These are phyloP conservation scores for Aquilaria malaccensis DNA, from an alignment of 345 rosid genomes.

Conservation along the genomic window DNA sequence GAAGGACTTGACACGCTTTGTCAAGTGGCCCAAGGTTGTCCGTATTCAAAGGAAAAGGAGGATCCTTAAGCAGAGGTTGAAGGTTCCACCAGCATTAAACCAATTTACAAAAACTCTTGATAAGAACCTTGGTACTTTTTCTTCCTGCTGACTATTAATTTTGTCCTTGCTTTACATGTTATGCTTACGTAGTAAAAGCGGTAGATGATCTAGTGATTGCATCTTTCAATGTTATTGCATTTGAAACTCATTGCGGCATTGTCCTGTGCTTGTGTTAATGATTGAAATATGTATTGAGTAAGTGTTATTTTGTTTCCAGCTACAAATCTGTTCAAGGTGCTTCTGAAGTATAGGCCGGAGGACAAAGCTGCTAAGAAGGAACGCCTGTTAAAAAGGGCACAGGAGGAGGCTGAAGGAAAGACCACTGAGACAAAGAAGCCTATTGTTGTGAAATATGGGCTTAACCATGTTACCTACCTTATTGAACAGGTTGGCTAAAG, in stretches of 20 bases:
- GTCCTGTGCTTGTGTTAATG: not conserved
- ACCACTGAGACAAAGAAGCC: constrained; percentile 51
- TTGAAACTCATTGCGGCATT: not conserved
- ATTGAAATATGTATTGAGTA: no score
- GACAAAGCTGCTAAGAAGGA: constrained; percentile 64
- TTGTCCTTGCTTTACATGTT: not conserved
- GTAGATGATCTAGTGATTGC: no score
- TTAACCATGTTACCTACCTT: constrained; percentile 69
- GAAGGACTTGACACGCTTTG: constrained; percentile 40
- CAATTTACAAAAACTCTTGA: constrained; percentile 52
- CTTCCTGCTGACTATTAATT: not conserved
- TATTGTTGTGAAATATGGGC: constrained; percentile 65
- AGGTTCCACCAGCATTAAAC: constrained; percentile 54
- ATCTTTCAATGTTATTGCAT: no score
- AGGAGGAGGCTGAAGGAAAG: constrained; percentile 64
- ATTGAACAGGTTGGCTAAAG: constrained; percentile 45
- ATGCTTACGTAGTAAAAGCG: not conserved
- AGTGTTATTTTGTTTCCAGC: constrained; percentile 22
- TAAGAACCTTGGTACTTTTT: constrained; percentile 39
- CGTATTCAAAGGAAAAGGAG: constrained; percentile 51
- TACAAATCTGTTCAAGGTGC: constrained; percentile 51
- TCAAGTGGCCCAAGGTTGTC: constrained; percentile 52
- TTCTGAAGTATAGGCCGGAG: constrained; percentile 67
- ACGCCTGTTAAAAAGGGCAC: constrained; percentile 45
- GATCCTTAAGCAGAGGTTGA: constrained; percentile 42